A percentile compares a stretch with the other conserved stretches of the same genome.
phyloP scores from a whole-genome alignment of 169 alveolate genomes.

The Perkinsus olseni region DNA sequence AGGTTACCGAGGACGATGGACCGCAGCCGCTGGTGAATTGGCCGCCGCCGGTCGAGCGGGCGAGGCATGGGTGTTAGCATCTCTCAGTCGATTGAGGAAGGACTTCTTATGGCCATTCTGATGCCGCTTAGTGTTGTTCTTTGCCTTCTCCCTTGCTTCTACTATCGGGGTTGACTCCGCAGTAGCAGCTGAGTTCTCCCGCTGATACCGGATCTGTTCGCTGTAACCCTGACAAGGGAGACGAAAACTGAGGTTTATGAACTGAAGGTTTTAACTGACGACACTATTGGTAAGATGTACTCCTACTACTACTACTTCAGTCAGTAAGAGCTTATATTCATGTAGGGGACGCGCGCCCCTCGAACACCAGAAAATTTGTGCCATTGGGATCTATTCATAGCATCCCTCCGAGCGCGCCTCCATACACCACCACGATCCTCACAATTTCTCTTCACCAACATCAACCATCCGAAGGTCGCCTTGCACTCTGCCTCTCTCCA shows the following conservation, averaged over 20 bases:
- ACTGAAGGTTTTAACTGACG: no score
- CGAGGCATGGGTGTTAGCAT: background rate
- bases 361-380: no score
- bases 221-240: background rate
- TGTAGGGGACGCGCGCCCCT: no score
- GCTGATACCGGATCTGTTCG: background rate
- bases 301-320: no score
- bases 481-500: background rate
- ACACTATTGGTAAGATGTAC: no score
- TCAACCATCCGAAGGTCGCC: background rate
- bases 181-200: background rate
- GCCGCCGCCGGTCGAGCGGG: background rate
- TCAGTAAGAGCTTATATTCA: no score
- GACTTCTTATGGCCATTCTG: background rate
- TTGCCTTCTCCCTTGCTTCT: background rate
- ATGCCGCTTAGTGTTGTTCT: background rate
- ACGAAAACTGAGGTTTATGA: no score
- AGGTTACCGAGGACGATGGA: background rate
- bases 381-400: no score
- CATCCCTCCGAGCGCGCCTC: no score
- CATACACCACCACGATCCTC: no score
- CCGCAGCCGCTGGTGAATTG: background rate
- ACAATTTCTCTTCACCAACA: no score
- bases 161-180: background rate
- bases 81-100: background rate